Base-by-base conservation (phyloP, 139 green algal species). In the Cymbomonas tetramitiformis region DNA sequence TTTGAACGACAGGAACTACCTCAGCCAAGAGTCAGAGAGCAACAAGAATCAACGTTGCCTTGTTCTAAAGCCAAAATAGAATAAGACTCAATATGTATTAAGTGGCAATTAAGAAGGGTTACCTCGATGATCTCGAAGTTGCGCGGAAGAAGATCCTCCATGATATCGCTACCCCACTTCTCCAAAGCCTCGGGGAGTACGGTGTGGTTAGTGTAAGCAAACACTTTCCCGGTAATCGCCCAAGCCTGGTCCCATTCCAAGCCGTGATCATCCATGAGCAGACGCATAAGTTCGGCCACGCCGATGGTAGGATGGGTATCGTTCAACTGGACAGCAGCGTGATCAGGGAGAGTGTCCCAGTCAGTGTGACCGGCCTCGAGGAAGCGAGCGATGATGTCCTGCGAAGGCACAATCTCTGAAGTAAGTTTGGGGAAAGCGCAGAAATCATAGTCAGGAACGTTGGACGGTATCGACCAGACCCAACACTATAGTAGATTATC, bases 161-260 rank as follows among this genome's bases (percentile, higher is more conserved):
- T 72, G 48, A 98, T 74, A 29, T 74, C 67, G 43, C 95, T 79
- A 2, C 84, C 83, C 91, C 91, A 98, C 73, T 94, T 95, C 86
- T 98, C 91, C 46, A 98, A 75, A 10, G 91, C 91, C 79, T 97
- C 91, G 26, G 91, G 90, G 81, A 98, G 86, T 29, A 81, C 68
- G 3, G 91, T 98, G 80, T 98, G 91, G 78, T 98, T 98, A 64
- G 91, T 98, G 84, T 94, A 97, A 51, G 85, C 86, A 30, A 93
- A 61, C 32, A 61, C 81, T 73, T 85, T 81, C 54, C 65, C 81
- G 34, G 81, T 90, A 68, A 97, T 85, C 49, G 30, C 64, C 86
- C 84, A 95, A 12, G 86, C 91, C 0, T 73, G 29, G 40, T 93
- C 80, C 74, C 77, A 98, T 30, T 64, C 39, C 46, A 98, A 76